Evolutionary conservation across 1,139 yeast species (phyloP).

Genomic region (Scheffersomyces lignicola): DNA sequence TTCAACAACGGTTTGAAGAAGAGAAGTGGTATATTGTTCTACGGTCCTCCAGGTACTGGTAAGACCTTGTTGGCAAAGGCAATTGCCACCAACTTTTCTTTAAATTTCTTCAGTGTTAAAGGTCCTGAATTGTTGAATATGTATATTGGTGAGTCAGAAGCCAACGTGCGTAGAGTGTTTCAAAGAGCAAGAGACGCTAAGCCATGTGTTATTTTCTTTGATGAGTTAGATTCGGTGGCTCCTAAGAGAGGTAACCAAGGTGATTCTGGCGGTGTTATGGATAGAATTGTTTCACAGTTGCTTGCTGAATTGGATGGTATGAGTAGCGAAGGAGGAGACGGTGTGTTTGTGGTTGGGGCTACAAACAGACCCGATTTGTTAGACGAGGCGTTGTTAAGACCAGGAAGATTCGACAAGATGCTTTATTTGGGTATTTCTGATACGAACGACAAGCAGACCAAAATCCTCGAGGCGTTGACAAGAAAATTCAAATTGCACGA

Average conservation of each 20-base stretch:
- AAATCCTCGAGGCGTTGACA: slow-evolving; percentile 84
- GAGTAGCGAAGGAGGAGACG: slow-evolving; percentile 75
- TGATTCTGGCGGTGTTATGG: slow-evolving; percentile 98
- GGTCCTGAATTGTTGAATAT: slow-evolving; percentile 94
- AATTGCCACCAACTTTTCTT: slow-evolving; percentile 89
- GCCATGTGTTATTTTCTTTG: slow-evolving; percentile 96
- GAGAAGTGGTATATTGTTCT: slow-evolving; percentile 89
- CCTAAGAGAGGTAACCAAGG: slow-evolving; percentile 98
- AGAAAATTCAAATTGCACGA: slow-evolving; percentile 71
- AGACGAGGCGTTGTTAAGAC: slow-evolving; percentile 91
- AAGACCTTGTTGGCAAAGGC: slow-evolving; percentile 94
- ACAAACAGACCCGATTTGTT: slow-evolving; percentile 93
- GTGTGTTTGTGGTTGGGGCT: slow-evolving; percentile 96
- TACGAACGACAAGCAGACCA: slow-evolving; percentile 83
- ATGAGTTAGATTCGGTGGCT: slow-evolving; percentile 96
- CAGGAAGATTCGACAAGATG: slow-evolving; percentile 96
- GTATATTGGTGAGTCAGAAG: slow-evolving; percentile 99
- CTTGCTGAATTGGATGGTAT: slow-evolving; percentile 95
- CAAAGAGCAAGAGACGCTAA: slow-evolving; percentile 94
- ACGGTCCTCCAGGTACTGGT: slow-evolving; percentile 99
- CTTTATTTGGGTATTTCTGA: slow-evolving; percentile 90
- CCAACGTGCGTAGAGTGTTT: slow-evolving; percentile 91
- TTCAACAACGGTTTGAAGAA: slow-evolving; percentile 88
- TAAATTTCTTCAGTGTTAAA: slow-evolving; percentile 92
- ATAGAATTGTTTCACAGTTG: slow-evolving; percentile 91